Conservation (phyloP, 352 stramenopile species). For the Sclerospora graminicola region DNA sequence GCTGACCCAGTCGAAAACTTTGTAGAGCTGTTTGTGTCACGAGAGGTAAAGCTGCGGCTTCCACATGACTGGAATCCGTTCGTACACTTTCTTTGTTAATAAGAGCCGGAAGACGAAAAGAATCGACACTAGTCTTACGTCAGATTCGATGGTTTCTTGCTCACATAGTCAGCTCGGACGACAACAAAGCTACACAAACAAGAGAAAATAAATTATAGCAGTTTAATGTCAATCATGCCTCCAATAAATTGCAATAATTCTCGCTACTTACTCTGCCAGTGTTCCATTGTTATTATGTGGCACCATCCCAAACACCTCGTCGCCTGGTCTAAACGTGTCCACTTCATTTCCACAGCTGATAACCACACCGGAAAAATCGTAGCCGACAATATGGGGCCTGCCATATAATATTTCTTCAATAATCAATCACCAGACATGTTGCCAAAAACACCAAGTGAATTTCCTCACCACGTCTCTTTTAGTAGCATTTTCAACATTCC, state of each 20-base stretch:
- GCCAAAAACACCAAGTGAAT: background rate
- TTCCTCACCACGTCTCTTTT: conserved; percentile 23
- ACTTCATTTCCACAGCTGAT: conserved; percentile 38
- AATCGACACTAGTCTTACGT: conserved; percentile 17
- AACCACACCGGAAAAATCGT: conserved; percentile 62
- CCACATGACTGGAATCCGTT: conserved; percentile 29
- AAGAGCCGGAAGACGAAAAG: background rate
- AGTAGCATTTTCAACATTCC: conserved; percentile 58
- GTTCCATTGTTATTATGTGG: conserved; percentile 49
- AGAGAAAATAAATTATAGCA: background rate
- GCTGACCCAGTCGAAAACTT: conserved; percentile 34
- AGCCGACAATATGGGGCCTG: conserved; percentile 62
- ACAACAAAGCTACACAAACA: conserved; percentile 26
- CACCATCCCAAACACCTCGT: conserved; percentile 69
- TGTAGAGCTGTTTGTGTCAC: conserved; percentile 41
- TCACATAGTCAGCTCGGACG: conserved; percentile 46
- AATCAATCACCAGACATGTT: background rate
- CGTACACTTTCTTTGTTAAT: background rate
- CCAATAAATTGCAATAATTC: background rate
- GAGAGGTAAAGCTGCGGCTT: conserved; percentile 58
- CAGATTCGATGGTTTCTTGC: conserved; percentile 57
- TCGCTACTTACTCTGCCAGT: conserved; percentile 40
- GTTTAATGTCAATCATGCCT: background rate
- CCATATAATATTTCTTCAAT: too few species aligned
- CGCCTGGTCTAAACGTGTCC: conserved; percentile 42